phyloP scores from a whole-genome alignment of 176 grass and related monocot species.

The Secale cereale region DNA sequence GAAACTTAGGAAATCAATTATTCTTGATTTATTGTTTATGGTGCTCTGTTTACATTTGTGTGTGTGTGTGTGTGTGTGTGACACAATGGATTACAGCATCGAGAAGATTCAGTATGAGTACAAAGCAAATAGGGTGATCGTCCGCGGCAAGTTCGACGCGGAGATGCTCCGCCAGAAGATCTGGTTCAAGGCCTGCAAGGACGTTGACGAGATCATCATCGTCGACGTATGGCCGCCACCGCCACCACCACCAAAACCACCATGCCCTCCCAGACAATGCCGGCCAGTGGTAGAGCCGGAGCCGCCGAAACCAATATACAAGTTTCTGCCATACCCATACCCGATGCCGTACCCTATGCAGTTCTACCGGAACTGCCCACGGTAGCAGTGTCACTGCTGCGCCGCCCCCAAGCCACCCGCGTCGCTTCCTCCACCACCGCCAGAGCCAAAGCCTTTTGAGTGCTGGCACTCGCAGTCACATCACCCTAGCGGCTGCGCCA shows the following conservation, averaged over 20 bases:
- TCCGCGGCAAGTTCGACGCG: constrained; percentile 20
- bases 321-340: constrained; percentile 20
- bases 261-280: too few relatives aligned
- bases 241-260: too few relatives aligned
- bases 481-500: background rate
- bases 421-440: background rate
- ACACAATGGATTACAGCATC: constrained; percentile 21
- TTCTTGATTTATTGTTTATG: too few relatives aligned
- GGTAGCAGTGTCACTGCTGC: background rate
- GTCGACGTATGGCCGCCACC: background rate
- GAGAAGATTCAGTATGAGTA: constrained; percentile 30
- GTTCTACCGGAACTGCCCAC: constrained; percentile 6
- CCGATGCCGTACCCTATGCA: constrained; percentile 1
- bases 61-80: background rate
- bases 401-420: background rate
- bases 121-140: constrained; percentile 12
- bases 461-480: background rate
- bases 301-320: background rate
- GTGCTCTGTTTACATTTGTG: too few relatives aligned
- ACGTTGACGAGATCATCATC: background rate
- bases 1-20: too few relatives aligned
- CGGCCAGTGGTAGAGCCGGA: too few relatives aligned
- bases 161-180: constrained; percentile 14
- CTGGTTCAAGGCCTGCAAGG: background rate
- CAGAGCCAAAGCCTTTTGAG: background rate